Percentiles rank a stretch among this genome's conserved stretches.
These are phyloP conservation scores for Inonotus hispidus DNA, from an alignment of 1,284 basidiomycete genomes.

Conservation along the genomic window DNA sequence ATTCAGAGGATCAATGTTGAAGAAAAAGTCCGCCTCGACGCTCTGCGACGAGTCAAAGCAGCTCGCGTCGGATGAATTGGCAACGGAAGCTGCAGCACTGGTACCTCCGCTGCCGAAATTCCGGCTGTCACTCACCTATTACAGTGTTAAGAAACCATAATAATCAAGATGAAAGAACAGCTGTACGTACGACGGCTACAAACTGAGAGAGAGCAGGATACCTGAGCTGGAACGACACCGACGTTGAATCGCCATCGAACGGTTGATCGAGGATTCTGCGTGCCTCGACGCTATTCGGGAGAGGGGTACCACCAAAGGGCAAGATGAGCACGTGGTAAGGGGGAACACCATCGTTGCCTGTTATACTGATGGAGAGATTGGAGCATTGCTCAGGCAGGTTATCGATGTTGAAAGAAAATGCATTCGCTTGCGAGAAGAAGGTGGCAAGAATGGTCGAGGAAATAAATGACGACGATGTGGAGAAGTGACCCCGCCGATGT, in stretches of 20 bases:
- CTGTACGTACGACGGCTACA: constrained; percentile 61
- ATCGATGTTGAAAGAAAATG: constrained; percentile 60
- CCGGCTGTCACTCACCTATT: constrained; percentile 64
- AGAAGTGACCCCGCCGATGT: background rate
- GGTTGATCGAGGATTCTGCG: constrained; percentile 52
- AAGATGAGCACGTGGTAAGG: constrained; percentile 64
- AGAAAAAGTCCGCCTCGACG: constrained; percentile 52
- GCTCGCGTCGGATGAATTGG: constrained; percentile 43
- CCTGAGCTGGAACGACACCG: constrained; percentile 51
- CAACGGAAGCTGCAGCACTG: constrained; percentile 54
- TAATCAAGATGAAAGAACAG: background rate
- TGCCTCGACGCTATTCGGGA: constrained; percentile 56
- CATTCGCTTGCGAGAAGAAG: constrained; percentile 26
- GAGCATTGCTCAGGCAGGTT: constrained; percentile 56
- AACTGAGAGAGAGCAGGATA: constrained; percentile 67
- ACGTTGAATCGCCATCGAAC: constrained; percentile 40
- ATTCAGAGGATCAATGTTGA: constrained; percentile 53
- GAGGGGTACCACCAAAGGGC: constrained; percentile 57
- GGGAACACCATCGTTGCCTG: constrained; percentile 46
- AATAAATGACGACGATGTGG: background rate
- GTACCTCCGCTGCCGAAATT: constrained; percentile 74
- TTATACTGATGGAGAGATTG: constrained; percentile 51
- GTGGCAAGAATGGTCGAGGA: background rate
- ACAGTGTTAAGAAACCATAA: constrained; percentile 6
- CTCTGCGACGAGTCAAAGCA: constrained; percentile 51